Evolutionary conservation across 257 asterid species (phyloP), one percentile per base, ranked within the genome.

Genomic region (Haberlea rhodopensis): DNA sequence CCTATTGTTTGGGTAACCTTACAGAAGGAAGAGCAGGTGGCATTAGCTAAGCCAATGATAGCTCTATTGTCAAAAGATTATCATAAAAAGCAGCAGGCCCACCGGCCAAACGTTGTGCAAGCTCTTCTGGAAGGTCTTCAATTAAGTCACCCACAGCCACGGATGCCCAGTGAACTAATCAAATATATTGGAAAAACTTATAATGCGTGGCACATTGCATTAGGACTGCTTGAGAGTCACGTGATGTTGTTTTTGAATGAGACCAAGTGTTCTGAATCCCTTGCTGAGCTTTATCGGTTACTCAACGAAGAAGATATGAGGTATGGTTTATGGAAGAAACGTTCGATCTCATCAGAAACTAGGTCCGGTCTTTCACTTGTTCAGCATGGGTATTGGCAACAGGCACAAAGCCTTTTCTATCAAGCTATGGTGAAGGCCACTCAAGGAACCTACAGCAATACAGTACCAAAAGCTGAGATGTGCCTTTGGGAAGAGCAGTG

Each of bases 401-500:
- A 83, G 75, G 99, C 99, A 24, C 97, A 90, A 62, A 83, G 87
- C 83, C 96, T 94, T 70, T 90, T 94, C 80, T 87, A 86, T 76
- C 99, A 94, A 73, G 99, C 95, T 66, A 94, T 94, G 99, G 84
- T 90, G 75, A 94, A 90, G 78, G 99, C 99, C 75, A 90, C 99
- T 28, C 99, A 94, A 73, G 99, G 99, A 51, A 94, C 99, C 40
- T 90, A 94, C 79, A 94, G 86, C 76, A 94, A 90, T 73, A 85
- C 86, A 45, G 99, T 90, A 45, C 97, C 99, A 26, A 94, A 94
- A 84, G 95, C 99, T 73, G 99, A 94, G 85, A 90, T 94, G 99
- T 94, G 99, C 66, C 97, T 90, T 59, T 94, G 99, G 99, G 99
- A 94, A 76, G 99, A 94, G 82, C 97, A 94, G 81, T 94, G 99